Evolutionary conservation across 495 filamentous ascomycete species (phyloP), one percentile per base, ranked within the genome.

Genomic region (Pyrenula aspistea): DNA sequence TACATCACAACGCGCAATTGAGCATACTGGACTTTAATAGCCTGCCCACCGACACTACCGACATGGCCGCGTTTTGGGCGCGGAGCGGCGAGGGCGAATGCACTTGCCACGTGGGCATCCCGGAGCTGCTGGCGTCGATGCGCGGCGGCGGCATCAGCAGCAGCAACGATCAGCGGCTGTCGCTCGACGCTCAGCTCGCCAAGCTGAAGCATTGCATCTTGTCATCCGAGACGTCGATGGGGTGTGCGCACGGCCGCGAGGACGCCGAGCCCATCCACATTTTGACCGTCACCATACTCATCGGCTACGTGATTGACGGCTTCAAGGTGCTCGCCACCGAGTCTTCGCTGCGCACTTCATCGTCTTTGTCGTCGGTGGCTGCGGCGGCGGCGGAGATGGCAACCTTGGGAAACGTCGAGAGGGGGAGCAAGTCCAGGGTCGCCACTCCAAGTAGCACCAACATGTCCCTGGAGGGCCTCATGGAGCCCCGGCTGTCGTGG

Each of bases 121-220:
- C 54, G 22, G 54, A 56, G 42, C 54, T 56, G 54, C 54, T 56
- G 54, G 54, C 54, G 19, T 56, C 54, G 42, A 56, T 56, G 25
- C 24, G 54, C 12, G n/a, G 54, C 54, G 54, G 25, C 54, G 2
- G 54, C 25, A n/a, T n/a, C n/a, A n/a, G n/a, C n/a, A 54, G 22
- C 24, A 54, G 24, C 53, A 23, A 54, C 53, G 54, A 56, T 22
- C 54, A 56, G 54, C 54, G 2, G 25, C 54, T 56, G 2, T 56
- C 54, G 25, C 54, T 56, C 54, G 54, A 56, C 25, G 54, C 54
- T 22, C 54, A 56, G 23, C 54, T 56, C 54, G 24, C 22, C 54
- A 56, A 56, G 54, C 24, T 56, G 54, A 56, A 56, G 24, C 54
- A 48, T 22, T 56, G 54, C 25, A 56, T 56, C 19, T 12, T 56